phyloP scores from a whole-genome alignment of 345 rosid genomes.

The Linum tenue region DNA sequence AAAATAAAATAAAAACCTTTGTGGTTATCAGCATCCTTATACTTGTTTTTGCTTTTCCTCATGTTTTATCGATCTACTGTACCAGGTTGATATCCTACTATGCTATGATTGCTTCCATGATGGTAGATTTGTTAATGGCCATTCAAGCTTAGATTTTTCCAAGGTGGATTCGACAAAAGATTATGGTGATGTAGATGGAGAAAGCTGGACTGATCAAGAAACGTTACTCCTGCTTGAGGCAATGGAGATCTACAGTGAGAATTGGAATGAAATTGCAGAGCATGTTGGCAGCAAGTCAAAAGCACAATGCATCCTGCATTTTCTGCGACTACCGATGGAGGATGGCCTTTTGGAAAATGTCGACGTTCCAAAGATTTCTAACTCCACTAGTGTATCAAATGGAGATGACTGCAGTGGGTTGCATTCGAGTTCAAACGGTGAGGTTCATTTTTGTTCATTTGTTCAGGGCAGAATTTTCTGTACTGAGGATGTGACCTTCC shows the following conservation, averaged over 20 bases:
- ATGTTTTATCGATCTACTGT: constrained; percentile 17
- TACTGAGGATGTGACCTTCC: constrained; percentile 7
- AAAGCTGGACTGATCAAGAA: constrained; percentile 88
- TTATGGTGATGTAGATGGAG: constrained; percentile 68
- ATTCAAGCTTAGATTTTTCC: constrained; percentile 81
- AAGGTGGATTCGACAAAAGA: constrained; percentile 59
- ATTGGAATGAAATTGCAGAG: constrained; percentile 87
- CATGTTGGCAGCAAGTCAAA: constrained; percentile 91
- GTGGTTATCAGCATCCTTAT: not conserved
- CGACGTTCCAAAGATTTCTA: constrained; percentile 53
- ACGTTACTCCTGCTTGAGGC: constrained; percentile 89
- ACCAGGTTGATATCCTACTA: constrained; percentile 66
- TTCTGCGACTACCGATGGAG: constrained; percentile 81
- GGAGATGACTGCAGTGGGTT: constrained; percentile 41
- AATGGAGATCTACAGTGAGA: constrained; percentile 70
- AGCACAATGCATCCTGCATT: constrained; percentile 93
- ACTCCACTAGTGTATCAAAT: constrained; percentile 32
- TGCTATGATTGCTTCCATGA: constrained; percentile 78
- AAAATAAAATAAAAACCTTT: too few relatives aligned
- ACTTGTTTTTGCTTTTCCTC: too few relatives aligned
- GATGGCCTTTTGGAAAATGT: constrained; percentile 76
- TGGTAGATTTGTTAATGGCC: constrained; percentile 74
- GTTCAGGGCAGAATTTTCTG: constrained; percentile 4
- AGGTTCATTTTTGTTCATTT: constrained; percentile 33
- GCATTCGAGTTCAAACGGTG: constrained; percentile 46